Evolutionary conservation across 148 eudicot genomes (phyloP), one percentile per base, ranked within the genome.

Genomic region (Salicornia ramosissima): DNA sequence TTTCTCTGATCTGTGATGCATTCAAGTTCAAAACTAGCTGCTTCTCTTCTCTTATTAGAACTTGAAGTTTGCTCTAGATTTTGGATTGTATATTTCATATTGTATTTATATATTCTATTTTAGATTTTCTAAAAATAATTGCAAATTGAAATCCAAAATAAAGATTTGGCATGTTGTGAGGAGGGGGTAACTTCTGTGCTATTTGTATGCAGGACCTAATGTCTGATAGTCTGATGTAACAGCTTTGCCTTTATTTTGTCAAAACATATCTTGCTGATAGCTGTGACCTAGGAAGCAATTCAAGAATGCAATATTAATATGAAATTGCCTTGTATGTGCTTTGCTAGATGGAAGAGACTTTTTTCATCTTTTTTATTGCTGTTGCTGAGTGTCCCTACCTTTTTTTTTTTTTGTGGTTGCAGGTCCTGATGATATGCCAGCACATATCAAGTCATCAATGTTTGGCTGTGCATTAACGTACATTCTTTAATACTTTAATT

Each of bases 381-480:
- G 34, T 53, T 45, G 26, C 50, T 74, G 53, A 49, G 21, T 59
- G 14, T 31, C 40, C 8, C 40, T 36, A 4, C 40, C 40, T 68
- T 1, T 58, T 52, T 53, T 25, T 34, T 39, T 45, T 64, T 6
- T 26, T 42, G n/a, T 70, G 54, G 70, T 77, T 75, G 74, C 83
- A 93, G 98, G 98, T 66, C 86, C 87, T 66, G 98, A 93, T 88
- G 98, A 93, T 80, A 93, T 93, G 98, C 98, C 98, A 39, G 98
- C 96, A 9, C 98, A 93, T 81, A 87, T 90, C 80, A 90, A 93
- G 81, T 90, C 98, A 71, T 93, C 98, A 19, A 86, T 93, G 96
- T 87, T 93, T 82, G 98, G 98, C 71, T 88, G 95, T 75, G 36
- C 84, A 59, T 88, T 93, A 71, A 88, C 87, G 98, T 90, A 75